Evolutionary conservation across 2,329 filamentous ascomycete species (phyloP), one percentile per base, ranked within the genome.

Genomic region (Trichoderma citrinoviride): DNA sequence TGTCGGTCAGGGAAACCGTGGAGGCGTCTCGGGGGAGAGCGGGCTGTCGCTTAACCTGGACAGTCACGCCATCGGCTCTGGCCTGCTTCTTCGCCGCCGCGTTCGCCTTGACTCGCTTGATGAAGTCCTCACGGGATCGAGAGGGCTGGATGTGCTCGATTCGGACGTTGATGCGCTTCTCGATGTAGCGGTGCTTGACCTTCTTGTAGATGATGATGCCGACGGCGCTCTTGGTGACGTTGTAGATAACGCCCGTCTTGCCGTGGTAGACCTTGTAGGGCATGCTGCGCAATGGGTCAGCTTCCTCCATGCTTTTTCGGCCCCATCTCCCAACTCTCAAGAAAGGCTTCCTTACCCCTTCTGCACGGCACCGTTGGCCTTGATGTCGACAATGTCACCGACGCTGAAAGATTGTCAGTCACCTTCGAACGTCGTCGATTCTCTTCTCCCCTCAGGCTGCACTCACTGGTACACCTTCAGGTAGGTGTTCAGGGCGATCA

Each of bases 181-280:
- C 95, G 81, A 99, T 87, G 89, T 97, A 99, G 78, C 94, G 91
- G 90, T 98, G 95, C 85, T 93, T 93, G 81, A 99, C 95, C 83
- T 96, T 92, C 89, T 97, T 97, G 91, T 96, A 94, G 84, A 99
- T 91, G 85, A 99, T 97, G 82, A 99, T 91, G 77, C 95, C 95
- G 80, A 99, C 93, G 72, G 95, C 91, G 76, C 88, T 91, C 89
- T 97, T 97, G 84, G 94, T 95, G 77, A 99, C 95, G 87, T 99
- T 99, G 91, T 96, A 97, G 83, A 97, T 85, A 77, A 97, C 91
- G 79, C 93, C 93, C 71, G 93, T 97, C 91, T 98, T 98, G 79
- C 94, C 95, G 88, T 98, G 93, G 90, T 96, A 97, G 84, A 97
- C 91, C 88, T 97, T 97, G 90, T 93, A 93, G 77, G 94, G 93